Base-by-base conservation (phyloP, 208 protist species). In the Leptomonas seymouri region DNA sequence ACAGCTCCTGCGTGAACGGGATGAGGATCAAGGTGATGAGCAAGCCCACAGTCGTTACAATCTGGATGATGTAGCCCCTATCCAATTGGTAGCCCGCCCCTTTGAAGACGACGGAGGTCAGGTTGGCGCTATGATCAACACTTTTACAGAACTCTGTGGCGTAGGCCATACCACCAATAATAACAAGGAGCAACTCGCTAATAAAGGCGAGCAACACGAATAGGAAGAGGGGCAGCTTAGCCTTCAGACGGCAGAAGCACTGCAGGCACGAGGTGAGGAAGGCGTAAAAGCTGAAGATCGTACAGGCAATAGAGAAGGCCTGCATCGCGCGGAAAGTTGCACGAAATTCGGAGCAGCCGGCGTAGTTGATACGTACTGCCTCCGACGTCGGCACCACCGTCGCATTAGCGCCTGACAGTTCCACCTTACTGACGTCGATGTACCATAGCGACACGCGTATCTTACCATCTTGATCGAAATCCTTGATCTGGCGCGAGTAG, bases 1-100 rank as follows among this genome's bases (percentile, higher is more conserved):
- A 81, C 48, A 86, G 75, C 56, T 84, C 65, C 74, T 84, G 80
- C 0, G 84, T 82, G 56, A 84, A 89, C 11, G 77, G 76, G 20
- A 71, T 67, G 46, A 89, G 41, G 49, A 89, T 64, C n/a, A 79
- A 56, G 46, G 67, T 72, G 27, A 86, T 58, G 0, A 80, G 21
- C 48, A 75, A 85, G 27, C 64, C 74, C 2, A 71, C 54, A 9
- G 67, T 34, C 4, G 80, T 54, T 5, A 84, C 64, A 34, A 89
- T 80, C n/a, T 85, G 73, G 25, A 89, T 55, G 44, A 82, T 68
- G 57, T 82, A 85, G 50, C 57, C 71, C 0, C 39, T 34, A 51
- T 60, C 71, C 54, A 89, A 42, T 56, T 75, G 81, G 73, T 84
- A 86, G 45, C 80, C 76, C 2, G 62, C 53, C 12, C 74, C 64